phyloP scores from a whole-genome alignment of 805 yeast species.

The Crinitomyces ghanaensis region DNA sequence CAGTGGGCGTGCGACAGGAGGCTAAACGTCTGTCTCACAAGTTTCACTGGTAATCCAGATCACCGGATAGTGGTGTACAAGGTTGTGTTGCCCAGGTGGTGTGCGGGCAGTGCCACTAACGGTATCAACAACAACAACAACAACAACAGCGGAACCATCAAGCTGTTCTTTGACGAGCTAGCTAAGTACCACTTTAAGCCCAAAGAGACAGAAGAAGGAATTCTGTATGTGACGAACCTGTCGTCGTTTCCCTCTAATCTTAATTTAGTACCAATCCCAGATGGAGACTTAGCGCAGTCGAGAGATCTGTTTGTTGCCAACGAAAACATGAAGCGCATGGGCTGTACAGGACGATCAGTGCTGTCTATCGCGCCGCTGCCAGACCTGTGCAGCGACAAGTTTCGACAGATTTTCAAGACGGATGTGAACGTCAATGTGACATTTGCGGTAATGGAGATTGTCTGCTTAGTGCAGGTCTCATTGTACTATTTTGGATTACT shows the following conservation, averaged over 20 bases:
- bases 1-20: constrained; percentile 82
- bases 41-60: constrained; percentile 75
- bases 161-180: constrained; percentile 53
- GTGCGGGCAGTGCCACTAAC: too few relatives aligned
- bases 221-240: constrained; percentile 71
- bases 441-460: constrained; percentile 64
- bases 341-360: constrained; percentile 80
- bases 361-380: constrained; percentile 59
- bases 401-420: constrained; percentile 60
- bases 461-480: constrained; percentile 61
- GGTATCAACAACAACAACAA: constrained; percentile 32
- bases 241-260: constrained; percentile 67
- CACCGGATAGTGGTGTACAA: constrained; percentile 53
- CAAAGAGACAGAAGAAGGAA: constrained; percentile 49
- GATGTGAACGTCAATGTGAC: constrained; percentile 36
- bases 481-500: constrained; percentile 68
- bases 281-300: constrained; percentile 28
- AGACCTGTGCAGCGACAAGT: constrained; percentile 71
- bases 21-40: constrained; percentile 55
- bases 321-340: constrained; percentile 61
- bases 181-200: constrained; percentile 56
- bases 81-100: constrained; percentile 43
- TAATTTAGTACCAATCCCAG: constrained; percentile 56
- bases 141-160: constrained; percentile 42
- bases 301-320: constrained; percentile 58